Evolutionary conservation across 805 yeast species (phyloP), one percentile per base, ranked within the genome.

Genomic region (Jamesozyma lodderae): DNA sequence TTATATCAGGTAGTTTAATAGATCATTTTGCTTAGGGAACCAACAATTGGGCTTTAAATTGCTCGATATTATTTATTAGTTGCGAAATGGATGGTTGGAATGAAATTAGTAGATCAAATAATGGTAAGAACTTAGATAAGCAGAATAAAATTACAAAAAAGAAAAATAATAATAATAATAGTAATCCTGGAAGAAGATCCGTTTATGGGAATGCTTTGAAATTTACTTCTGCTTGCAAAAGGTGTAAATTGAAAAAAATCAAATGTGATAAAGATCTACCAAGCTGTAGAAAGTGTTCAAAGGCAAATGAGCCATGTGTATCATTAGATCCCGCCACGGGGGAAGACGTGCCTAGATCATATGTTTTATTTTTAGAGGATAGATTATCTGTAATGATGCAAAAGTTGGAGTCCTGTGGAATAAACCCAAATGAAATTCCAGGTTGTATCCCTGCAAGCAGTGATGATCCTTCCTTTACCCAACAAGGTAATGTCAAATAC

Each of bases 301-400:
- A 67, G 40, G 80, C 82, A 9, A 73, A 75, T 5, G 80, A 66
- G 2, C 83, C 81, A 6, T 87, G 96, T 60, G 77, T 85, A 4
- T 85, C 94, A 0, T 59, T 83, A 3, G 96, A 88, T 55, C 87
- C 94, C 0, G 85, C 87, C 6, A 84, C 95, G 0, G 94, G 95
- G 0, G 66, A 94, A 38, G 86, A 81, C 47, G 75, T 86, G 1
- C 94, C 96, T 0, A 64, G 96, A 27, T 81, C 86, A 2, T 81
- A 82, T 52, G 74, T 85, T 3, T 70, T 75, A 16, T 80, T 78
- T 48, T 62, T 86, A 41, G 96, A 86, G 53, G 78, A 75, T 40
- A 63, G 77, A 26, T 66, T 85, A 2, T 66, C 68, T 7, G 60
- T 62, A n/a, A 62, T 86, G 42, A 84, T 82, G 54, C 48, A 52